Percentiles rank a stretch among this genome's conserved stretches.
Conservation (phyloP, 1,284 basidiomycete species). For the Bjerkandera adusta region DNA sequence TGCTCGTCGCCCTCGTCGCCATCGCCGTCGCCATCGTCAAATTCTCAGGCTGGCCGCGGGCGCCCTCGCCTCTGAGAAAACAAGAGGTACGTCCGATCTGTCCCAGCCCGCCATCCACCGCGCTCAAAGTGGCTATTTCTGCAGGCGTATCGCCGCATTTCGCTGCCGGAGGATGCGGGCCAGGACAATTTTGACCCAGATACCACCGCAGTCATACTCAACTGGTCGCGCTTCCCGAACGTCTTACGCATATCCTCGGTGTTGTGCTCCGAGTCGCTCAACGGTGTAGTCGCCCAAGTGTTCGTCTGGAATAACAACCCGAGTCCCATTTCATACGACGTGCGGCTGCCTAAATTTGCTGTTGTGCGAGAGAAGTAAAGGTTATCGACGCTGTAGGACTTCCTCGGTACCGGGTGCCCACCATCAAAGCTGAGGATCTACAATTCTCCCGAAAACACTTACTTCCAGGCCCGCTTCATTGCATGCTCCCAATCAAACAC, state of each 20-base stretch:
- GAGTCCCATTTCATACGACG: conserved; percentile 38
- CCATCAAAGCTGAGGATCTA: conserved; percentile 45
- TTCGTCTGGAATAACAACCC: conserved; percentile 68
- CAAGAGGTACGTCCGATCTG: no score
- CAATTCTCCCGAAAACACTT: conserved; percentile 58
- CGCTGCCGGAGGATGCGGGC: background rate
- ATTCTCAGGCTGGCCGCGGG: no score
- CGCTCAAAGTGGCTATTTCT: no score
- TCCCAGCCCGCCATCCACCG: no score
- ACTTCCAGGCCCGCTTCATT: conserved; percentile 64
- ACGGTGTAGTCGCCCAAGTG: conserved; percentile 48
- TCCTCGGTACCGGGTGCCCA: conserved; percentile 44
- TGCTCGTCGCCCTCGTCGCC: no score
- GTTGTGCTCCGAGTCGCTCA: conserved; percentile 47
- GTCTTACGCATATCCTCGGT: conserved; percentile 51
- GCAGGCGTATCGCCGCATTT: conserved; percentile 4
- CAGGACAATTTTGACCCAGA: conserved; percentile 22
- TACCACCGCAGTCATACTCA: conserved; percentile 57
- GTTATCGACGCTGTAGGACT: conserved; percentile 40
- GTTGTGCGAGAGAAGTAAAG: no score
- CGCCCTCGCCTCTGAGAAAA: no score
- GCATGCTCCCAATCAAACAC: conserved; percentile 54
- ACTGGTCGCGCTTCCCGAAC: conserved; percentile 64
- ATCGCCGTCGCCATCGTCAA: no score
- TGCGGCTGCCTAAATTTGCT: conserved; percentile 23